Evolutionary conservation across 768 basidiomycete genomes (phyloP).

Genomic region (Vararia minispora): DNA sequence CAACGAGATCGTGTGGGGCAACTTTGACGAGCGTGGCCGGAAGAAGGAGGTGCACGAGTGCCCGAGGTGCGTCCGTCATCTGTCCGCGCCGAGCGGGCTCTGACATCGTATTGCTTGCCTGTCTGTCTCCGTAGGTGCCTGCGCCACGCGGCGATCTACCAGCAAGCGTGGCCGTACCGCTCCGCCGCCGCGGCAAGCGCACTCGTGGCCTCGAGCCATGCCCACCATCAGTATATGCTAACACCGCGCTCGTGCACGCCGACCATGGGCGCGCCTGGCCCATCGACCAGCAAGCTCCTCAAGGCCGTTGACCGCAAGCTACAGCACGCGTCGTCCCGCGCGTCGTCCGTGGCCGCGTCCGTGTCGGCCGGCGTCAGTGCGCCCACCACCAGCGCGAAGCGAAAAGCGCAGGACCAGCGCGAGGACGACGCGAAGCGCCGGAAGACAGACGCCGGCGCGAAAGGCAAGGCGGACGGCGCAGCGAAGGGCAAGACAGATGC

Average conservation of each 20-base stretch:
- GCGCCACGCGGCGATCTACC: constrained; percentile 73
- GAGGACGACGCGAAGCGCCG: constrained; percentile 33
- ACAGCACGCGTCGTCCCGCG: no score
- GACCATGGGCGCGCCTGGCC: constrained; percentile 26
- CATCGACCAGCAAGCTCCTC: constrained; percentile 39
- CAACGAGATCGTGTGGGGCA: constrained; percentile 64
- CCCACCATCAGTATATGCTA: no score
- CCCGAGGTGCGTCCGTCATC: constrained; percentile 45
- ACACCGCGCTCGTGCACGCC: constrained; percentile 33
- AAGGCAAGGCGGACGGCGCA: neutral
- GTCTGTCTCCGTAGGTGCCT: constrained; percentile 42
- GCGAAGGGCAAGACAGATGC: constrained; percentile 27
- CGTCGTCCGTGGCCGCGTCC: constrained; percentile 24
- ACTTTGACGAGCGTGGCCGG: constrained; percentile 30
- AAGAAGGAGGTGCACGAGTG: constrained; percentile 44
- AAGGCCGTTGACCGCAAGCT: constrained; percentile 46
- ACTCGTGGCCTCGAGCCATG: no score
- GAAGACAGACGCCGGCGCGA: constrained; percentile 22
- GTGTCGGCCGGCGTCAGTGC: constrained; percentile 9
- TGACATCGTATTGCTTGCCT: constrained; percentile 2
- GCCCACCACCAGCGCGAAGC: constrained; percentile 11
- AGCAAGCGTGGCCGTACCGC: constrained; percentile 59
- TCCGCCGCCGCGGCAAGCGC: constrained; percentile 34
- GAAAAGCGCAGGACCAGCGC: constrained; percentile 8
- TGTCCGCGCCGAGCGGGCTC: constrained; percentile 5